Evolutionary conservation across 2,329 filamentous ascomycete genomes (phyloP).

Genomic region (Xylariaceae sp.): DNA sequence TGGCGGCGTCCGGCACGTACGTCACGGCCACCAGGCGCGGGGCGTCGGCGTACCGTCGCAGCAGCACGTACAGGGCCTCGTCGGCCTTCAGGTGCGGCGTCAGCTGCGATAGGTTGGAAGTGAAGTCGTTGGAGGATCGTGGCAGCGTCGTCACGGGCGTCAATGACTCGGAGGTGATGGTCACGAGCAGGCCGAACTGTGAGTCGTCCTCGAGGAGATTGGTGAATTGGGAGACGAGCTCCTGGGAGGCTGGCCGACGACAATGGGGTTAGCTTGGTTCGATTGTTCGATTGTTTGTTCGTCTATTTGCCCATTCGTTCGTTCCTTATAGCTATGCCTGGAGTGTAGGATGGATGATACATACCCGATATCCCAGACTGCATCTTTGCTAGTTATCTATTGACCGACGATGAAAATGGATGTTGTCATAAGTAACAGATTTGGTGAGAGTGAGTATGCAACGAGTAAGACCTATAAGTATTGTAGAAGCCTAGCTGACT

Average conservation of each 20-base stretch:
- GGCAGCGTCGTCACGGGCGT: conserved; percentile 60
- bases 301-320: too few species aligned
- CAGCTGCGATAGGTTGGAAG: conserved; percentile 65
- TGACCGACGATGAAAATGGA: neutral
- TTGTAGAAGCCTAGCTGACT: too few species aligned
- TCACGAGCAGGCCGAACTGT: conserved; percentile 71
- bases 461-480: neutral
- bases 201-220: conserved; percentile 62
- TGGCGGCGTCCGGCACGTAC: conserved; percentile 77
- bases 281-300: neutral
- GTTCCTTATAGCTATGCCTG: neutral
- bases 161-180: conserved; percentile 70
- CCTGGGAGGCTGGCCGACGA: conserved; percentile 64
- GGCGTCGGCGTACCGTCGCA: conserved; percentile 64
- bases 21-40: conserved; percentile 71
- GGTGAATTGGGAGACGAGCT: conserved; percentile 76
- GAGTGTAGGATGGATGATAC: conserved; percentile 1
- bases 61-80: conserved; percentile 72
- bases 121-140: conserved; percentile 59
- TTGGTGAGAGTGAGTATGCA: neutral
- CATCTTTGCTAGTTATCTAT: conserved; percentile 53
- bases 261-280: conserved; percentile 1
- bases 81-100: conserved; percentile 65
- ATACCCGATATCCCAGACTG: conserved; percentile 78
- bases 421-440: neutral